Evolutionary conservation across 306 rosid genomes (phyloP), one percentile per base, ranked within the genome.

Genomic region (Dalbergia cochinchinensis): DNA sequence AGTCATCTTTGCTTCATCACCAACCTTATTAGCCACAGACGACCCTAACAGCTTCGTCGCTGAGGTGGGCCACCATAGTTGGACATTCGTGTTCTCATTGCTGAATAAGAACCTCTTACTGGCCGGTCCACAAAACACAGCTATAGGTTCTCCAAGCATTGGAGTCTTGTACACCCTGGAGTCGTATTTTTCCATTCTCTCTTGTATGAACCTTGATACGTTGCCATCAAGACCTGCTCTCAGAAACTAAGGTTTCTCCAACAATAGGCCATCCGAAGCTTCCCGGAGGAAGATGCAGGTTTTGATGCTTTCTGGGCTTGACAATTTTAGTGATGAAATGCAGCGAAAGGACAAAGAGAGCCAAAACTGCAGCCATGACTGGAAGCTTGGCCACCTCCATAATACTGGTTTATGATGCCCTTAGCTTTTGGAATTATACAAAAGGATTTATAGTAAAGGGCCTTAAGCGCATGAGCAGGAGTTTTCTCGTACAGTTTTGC

Each of bases 31-130:
- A 55, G 77, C 76, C 16, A 86, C 20, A 48, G 89, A 86, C 7
- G 66, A 68, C 76, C 83, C 70, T 34, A 86, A 19, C 18, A 86
- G 39, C 76, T 77, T 86, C 83, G 8, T 86, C 10, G 80, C 83
- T 4, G 89, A 80, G 33, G 72, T 37, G 1, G 89, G 89, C 87
- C 87, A 83, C 89, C 89, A 80, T 1, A 80, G 79, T 73, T 80
- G 89, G 6, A 86, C 83, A 77, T 76, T 15, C 88, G 84, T 87
- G 84, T 87, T 87, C 76, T 87, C 90, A 65, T 87, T 87, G 71
- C 86, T 69, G 5, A 81, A 87, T 14, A 84, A 72, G 57, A 64
- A 87, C 37, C 84, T 87, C 80, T 87, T 87, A 80, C 90, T 86
- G 1, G 62, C 61, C 42, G 82, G 54, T 0, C 84, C 90, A 47